Conservation (phyloP, 768 basidiomycete genomes). For the Auricularia sp. region DNA sequence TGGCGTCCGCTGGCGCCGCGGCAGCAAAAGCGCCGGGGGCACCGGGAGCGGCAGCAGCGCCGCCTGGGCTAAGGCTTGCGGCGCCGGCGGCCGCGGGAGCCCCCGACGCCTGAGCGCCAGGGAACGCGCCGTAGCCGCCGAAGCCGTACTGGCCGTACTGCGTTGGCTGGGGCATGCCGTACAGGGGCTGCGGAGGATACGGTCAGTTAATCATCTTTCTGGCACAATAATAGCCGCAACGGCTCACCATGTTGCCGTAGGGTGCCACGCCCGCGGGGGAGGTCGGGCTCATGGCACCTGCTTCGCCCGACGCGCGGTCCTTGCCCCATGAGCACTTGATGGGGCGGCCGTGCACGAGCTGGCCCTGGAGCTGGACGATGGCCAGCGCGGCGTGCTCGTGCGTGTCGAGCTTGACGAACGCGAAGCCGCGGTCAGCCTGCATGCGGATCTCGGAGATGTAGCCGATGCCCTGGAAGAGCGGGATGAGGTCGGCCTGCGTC, state of each 20-base stretch:
- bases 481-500: constrained; percentile 95
- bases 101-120: constrained; percentile 38
- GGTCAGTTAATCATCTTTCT: constrained; percentile 1
- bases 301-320: constrained; percentile 67
- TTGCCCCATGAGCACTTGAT: constrained; percentile 99
- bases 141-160: constrained; percentile 69
- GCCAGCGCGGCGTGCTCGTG: constrained; percentile 98
- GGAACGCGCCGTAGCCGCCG: constrained; percentile 42
- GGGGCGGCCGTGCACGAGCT: constrained; percentile 92
- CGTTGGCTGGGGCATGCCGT: constrained; percentile 78
- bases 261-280: constrained; percentile 38
- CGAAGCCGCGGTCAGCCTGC: constrained; percentile 98
- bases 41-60: constrained; percentile 5
- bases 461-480: constrained; percentile 95
- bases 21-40: constrained; percentile 41
- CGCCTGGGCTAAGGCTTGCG: background rate
- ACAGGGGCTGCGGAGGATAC: constrained; percentile 55
- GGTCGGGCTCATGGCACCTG: constrained; percentile 48
- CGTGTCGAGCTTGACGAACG: constrained; percentile 96
- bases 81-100: constrained; percentile 33
- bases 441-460: constrained; percentile 98
- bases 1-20: constrained; percentile 41
- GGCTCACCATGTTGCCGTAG: constrained; percentile 71
- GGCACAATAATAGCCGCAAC: background rate
- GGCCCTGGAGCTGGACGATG: constrained; percentile 92